phyloP scores from a whole-genome alignment of 2,329 filamentous ascomycete genomes.

The Sclerotinia sclerotiorum region DNA sequence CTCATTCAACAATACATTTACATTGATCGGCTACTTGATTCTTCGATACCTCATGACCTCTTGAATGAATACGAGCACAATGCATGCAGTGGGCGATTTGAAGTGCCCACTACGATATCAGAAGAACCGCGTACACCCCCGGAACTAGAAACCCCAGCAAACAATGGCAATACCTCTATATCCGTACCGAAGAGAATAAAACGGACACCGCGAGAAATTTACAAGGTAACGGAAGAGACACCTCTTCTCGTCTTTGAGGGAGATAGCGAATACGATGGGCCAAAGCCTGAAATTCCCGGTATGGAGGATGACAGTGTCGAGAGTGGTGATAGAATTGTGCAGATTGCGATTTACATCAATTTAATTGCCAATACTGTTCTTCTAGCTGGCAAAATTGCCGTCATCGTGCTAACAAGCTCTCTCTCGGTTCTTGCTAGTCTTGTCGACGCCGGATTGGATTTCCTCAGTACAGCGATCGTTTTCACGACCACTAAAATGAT shows the following conservation, averaged over 20 bases:
- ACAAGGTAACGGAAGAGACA: slow-evolving; percentile 67
- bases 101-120: slow-evolving; percentile 72
- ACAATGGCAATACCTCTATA: slow-evolving; percentile 39
- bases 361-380: slow-evolving; percentile 59
- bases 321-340: slow-evolving; percentile 72
- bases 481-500: slow-evolving; percentile 61
- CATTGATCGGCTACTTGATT: slow-evolving; percentile 87
- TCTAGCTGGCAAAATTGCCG: slow-evolving; percentile 55
- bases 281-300: slow-evolving; percentile 63
- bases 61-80: slow-evolving; percentile 80
- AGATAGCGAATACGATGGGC: slow-evolving; percentile 46
- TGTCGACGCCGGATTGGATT: slow-evolving; percentile 60
- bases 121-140: slow-evolving; percentile 57
- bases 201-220: slow-evolving; percentile 82
- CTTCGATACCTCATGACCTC: slow-evolving; percentile 85
- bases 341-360: slow-evolving; percentile 78
- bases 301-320: slow-evolving; percentile 73
- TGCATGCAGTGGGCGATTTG: slow-evolving; percentile 45
- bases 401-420: slow-evolving; percentile 56
- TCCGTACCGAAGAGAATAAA: slow-evolving; percentile 58
- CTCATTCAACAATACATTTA: slow-evolving; percentile 90
- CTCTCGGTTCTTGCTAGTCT: slow-evolving; percentile 61
- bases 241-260: slow-evolving; percentile 54
- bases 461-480: slow-evolving; percentile 58
- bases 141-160: slow-evolving; percentile 23